Evolutionary conservation across 208 protist genomes (phyloP), one percentile per base, ranked within the genome.

Genomic region (Trypanosoma conorhini): DNA sequence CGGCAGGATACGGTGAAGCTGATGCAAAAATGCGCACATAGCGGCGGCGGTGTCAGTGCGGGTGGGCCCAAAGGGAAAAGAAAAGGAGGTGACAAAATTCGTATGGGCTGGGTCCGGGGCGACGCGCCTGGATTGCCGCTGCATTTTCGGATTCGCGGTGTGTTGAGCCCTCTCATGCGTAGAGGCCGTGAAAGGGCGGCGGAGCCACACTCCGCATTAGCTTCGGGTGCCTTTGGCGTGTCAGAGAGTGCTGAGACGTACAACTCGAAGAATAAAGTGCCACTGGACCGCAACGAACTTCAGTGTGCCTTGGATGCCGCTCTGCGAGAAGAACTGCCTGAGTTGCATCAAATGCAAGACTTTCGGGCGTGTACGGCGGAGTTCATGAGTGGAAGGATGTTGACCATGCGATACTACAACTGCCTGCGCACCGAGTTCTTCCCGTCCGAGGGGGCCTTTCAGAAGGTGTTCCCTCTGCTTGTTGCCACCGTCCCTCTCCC

Each of bases 381-480:
- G 30, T 96, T 91, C 62, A 85, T 96, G 33, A 68, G 83, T 15
- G 81, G 81, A 0, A 64, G 64, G 28, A 87, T 92, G 31, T 61
- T 92, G 19, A 75, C 86, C 17, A 81, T 80, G 28, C 69, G 85
- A 65, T 96, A 93, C 77, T 94, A 91, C 76, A 78, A 87, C 55
- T 40, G 68, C 30, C 62, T 96, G 28, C 65, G 74, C 38, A 24
- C 22, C 15, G 72, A 85, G 42, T 85, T 77, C 67, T 92, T 96
- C 33, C 73, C 77, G 4, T 69, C 82, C 28, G 67, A 75, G 22
- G 35, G 46, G 10, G 80, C 83, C 1, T 86, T 96, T 51, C 70
- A 85, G 50, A 71, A 76, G 60, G 72, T 96, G 12, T 91, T 94
- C 50, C 88, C 86, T 7, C 67, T 93, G n/a, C 67, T 96, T 9